Evolutionary conservation across 2,329 filamentous ascomycete species (phyloP).

Genomic region (Botrytis porri): DNA sequence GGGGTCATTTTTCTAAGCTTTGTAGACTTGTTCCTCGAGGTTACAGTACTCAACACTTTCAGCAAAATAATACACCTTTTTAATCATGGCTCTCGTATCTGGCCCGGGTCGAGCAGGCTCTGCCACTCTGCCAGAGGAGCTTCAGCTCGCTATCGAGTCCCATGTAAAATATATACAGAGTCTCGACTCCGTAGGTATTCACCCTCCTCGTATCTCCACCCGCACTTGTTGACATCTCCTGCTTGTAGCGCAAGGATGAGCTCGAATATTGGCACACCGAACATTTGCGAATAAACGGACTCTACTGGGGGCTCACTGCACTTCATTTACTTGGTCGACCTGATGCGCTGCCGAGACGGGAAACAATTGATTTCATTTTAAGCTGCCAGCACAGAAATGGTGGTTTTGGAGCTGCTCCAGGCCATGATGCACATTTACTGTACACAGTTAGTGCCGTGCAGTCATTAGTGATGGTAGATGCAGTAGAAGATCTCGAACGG

Average conservation of each 20-base stretch:
- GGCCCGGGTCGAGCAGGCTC: slow-evolving; percentile 35
- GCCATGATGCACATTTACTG: slow-evolving; percentile 93
- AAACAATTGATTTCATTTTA: slow-evolving; percentile 88
- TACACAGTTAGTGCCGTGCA: slow-evolving; percentile 95
- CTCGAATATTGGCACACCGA: slow-evolving; percentile 98
- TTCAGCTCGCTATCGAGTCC: slow-evolving; percentile 41
- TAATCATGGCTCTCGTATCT: slow-evolving; percentile 37
- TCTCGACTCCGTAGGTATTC: slow-evolving; percentile 70
- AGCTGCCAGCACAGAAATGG: slow-evolving; percentile 88
- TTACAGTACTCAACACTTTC: not conserved
- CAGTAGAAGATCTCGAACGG: slow-evolving; percentile 76
- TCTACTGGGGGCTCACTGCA: slow-evolving; percentile 94
- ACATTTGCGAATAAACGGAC: slow-evolving; percentile 88
- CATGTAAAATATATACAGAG: slow-evolving; percentile 94
- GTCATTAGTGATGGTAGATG: slow-evolving; percentile 83
- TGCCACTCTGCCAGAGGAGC: slow-evolving; percentile 32
- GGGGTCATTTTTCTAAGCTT: not conserved
- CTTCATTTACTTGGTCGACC: slow-evolving; percentile 80
- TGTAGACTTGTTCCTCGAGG: not conserved
- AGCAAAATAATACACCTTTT: not conserved
- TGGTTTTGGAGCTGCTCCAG: slow-evolving; percentile 90
- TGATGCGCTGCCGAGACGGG: slow-evolving; percentile 73
- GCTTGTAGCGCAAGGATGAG: slow-evolving; percentile 74
- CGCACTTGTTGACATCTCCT: slow-evolving; percentile 36
- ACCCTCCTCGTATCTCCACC: slow-evolving; percentile 25